phyloP scores from a whole-genome alignment of 257 asterid genomes.

The Jacaranda copaia region DNA sequence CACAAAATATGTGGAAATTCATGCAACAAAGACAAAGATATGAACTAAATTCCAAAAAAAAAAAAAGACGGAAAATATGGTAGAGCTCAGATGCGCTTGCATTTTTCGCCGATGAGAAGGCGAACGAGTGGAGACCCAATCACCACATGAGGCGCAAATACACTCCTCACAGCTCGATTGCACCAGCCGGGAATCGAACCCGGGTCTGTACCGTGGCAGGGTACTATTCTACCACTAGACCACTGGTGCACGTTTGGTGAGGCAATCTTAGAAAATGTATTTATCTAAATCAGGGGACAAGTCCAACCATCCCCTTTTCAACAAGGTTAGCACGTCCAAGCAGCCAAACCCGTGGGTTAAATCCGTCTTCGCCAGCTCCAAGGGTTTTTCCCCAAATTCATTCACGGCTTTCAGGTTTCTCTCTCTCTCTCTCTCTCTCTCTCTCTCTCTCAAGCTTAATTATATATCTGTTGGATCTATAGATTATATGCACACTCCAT shows the following conservation, averaged over 20 bases:
- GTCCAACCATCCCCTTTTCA: not conserved
- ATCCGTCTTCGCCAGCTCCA: constrained; percentile 5
- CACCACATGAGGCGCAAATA: not conserved
- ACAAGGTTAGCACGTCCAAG: not conserved
- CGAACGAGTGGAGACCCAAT: not conserved
- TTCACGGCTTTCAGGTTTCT: constrained; percentile 48
- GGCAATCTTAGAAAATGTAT: too few species aligned
- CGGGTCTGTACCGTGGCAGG: constrained; percentile 99
- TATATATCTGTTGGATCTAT: constrained; percentile 14
- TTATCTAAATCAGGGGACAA: too few species aligned
- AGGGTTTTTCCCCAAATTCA: constrained; percentile 36
- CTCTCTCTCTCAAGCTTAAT: not conserved
- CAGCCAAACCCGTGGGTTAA: not conserved
- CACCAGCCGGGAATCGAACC: constrained; percentile 99
- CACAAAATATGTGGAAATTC: too few species aligned
- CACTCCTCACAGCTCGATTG: constrained; percentile 33
- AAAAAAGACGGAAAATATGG: not conserved
- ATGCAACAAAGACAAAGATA: too few species aligned
- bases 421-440: constrained; percentile 33
- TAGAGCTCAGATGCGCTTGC: constrained; percentile 3
- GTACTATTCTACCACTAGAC: constrained; percentile 95
- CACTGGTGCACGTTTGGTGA: constrained; percentile 60
- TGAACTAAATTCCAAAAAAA: not conserved
- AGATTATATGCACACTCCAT: not conserved
- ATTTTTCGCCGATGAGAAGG: not conserved